Percentiles rank a stretch among this genome's conserved stretches.
Conservation (phyloP, 73 alveolate genomes). For the Tetrahymena malaccensis region DNA sequence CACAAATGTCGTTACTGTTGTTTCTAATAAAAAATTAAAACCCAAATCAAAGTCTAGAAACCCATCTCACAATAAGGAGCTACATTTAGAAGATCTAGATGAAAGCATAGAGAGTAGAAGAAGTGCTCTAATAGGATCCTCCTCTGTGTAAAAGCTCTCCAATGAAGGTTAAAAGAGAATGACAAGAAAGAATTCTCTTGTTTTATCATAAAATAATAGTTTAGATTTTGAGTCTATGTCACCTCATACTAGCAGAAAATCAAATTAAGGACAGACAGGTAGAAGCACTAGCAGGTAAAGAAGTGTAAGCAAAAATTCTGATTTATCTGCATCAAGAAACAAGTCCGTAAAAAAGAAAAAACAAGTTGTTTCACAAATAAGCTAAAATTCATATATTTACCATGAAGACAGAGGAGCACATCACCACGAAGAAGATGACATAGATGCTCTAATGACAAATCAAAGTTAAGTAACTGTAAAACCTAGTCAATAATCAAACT, state of each 20-base stretch:
- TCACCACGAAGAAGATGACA: not conserved
- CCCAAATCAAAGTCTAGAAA: not conserved
- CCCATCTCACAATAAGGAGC: not conserved
- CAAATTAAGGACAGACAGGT: not conserved
- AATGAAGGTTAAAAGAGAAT: not conserved
- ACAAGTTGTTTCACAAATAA: not conserved
- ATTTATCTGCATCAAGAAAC: not conserved
- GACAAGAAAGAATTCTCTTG: not conserved
- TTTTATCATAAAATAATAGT: not conserved
- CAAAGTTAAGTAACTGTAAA: not conserved
- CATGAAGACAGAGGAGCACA: not conserved
- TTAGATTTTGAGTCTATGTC: not conserved
- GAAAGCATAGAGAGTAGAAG: not conserved
- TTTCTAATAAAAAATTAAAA: not conserved
- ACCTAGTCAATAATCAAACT: not conserved
- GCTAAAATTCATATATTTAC: not conserved
- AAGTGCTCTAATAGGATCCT: not conserved
- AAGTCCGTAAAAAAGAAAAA: not conserved
- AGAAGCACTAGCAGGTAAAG: not conserved
- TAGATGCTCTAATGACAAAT: not conserved
- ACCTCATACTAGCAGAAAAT: not conserved
- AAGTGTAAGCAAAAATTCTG: not conserved
- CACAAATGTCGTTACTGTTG: not conserved
- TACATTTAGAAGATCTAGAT: not conserved
- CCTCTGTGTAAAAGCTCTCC: not conserved